Percentiles rank a stretch among this genome's conserved stretches.
Conservation (phyloP, 2,329 filamentous ascomycete species). For the Fusarium concolor region DNA sequence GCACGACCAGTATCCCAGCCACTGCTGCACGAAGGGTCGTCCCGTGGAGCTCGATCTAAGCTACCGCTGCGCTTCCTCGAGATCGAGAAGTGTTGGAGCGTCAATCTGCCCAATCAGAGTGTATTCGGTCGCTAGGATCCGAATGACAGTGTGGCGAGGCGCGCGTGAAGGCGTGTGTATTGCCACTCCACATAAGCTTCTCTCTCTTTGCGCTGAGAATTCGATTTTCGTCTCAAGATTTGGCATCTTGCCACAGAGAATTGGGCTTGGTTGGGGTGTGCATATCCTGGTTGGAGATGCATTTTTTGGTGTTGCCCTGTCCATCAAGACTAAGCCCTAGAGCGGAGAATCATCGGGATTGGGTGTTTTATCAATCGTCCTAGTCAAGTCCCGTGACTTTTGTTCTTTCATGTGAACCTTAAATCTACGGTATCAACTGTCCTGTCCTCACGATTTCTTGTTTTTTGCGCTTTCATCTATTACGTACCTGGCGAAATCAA, state of each 20-base stretch:
- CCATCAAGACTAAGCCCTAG: not conserved
- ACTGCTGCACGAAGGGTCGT: slow-evolving; percentile 44
- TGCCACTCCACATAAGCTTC: slow-evolving; percentile 24
- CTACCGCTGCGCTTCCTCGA: slow-evolving; percentile 45
- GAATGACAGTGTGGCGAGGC: slow-evolving; percentile 23
- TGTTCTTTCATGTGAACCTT: not conserved
- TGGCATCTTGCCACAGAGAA: slow-evolving; percentile 23
- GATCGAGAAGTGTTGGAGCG: slow-evolving; percentile 41
- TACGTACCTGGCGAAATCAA: not conserved
- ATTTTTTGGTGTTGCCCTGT: slow-evolving; percentile 18
- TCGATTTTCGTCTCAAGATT: slow-evolving; percentile 11
- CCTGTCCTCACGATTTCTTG: not conserved
- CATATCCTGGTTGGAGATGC: slow-evolving; percentile 6
- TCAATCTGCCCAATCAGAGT: slow-evolving; percentile 30
- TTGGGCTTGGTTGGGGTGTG: not conserved
- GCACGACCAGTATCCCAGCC: slow-evolving; percentile 14
- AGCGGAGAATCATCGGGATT: slow-evolving; percentile 9
- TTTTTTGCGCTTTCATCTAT: not conserved
- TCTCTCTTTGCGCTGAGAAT: not conserved
- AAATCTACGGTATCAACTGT: not conserved
- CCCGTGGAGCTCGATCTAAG: slow-evolving; percentile 45
- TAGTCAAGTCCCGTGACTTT: slow-evolving; percentile 18
- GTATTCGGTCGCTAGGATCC: slow-evolving; percentile 17
- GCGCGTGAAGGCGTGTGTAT: not conserved
- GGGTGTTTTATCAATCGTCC: not conserved